A percentile compares a stretch with the other conserved stretches of the same genome.
phyloP scores from a whole-genome alignment of 805 yeast species.

The Teunomyces lycoperdinae region DNA sequence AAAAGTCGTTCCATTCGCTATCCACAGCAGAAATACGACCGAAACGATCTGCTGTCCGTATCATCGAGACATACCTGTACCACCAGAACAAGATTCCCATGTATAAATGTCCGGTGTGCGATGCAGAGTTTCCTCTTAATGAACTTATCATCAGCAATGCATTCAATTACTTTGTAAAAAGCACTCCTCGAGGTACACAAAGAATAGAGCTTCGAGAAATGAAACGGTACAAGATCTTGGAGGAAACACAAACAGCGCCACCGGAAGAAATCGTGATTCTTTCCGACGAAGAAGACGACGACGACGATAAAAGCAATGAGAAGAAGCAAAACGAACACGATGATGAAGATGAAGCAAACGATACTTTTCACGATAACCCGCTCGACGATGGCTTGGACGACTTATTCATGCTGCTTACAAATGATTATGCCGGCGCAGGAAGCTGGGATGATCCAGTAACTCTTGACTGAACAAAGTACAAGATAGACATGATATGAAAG shows the following conservation, averaged over 20 bases:
- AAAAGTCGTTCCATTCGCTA: slow-evolving; percentile 5
- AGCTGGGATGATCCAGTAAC: slow-evolving; percentile 41
- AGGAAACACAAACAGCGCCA: slow-evolving; percentile 16
- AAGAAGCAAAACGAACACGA: not conserved
- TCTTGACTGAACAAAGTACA: slow-evolving; percentile 21
- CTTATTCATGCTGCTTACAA: slow-evolving; percentile 12
- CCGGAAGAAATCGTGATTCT: slow-evolving; percentile 27
- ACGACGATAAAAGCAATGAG: not conserved
- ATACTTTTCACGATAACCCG: slow-evolving; percentile 11
- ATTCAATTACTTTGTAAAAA: slow-evolving; percentile 40
- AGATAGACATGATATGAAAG: not conserved
- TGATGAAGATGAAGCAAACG: not conserved
- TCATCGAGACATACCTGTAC: slow-evolving; percentile 1
- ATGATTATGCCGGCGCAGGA: slow-evolving; percentile 23
- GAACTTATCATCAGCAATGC: slow-evolving; percentile 37
- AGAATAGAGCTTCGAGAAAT: slow-evolving; percentile 35
- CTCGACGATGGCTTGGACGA: slow-evolving; percentile 33
- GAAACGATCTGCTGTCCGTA: not conserved
- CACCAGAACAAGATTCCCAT: slow-evolving; percentile 15
- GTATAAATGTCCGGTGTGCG: slow-evolving; percentile 43
- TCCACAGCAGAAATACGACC: not conserved
- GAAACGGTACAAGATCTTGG: slow-evolving; percentile 32
- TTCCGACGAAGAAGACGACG: slow-evolving; percentile 29
- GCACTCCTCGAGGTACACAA: slow-evolving; percentile 32
- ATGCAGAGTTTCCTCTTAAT: slow-evolving; percentile 28